phyloP scores from a whole-genome alignment of 108 stramenopile species.

The Nitzschia sp. region DNA sequence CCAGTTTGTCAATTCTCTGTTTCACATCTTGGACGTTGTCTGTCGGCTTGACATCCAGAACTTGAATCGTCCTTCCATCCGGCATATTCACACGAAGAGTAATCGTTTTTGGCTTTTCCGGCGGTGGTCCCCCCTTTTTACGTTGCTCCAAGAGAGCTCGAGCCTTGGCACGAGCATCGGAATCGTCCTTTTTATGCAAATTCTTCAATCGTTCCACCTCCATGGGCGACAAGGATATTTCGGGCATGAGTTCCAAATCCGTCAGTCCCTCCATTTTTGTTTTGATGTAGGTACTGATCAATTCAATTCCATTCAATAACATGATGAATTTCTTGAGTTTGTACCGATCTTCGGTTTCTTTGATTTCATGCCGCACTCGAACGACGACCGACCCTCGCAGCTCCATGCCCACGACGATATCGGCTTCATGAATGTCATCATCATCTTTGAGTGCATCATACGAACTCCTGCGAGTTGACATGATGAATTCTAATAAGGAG shows the following conservation, averaged over 20 bases:
- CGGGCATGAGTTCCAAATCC: background rate
- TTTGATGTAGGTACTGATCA: background rate
- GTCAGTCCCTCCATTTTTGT: background rate
- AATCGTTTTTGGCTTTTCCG: background rate
- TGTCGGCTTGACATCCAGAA: background rate
- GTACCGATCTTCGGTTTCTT: background rate
- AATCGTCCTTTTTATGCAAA: background rate
- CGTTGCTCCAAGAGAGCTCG: background rate
- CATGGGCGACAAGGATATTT: background rate
- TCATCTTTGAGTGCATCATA: background rate
- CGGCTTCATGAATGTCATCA: background rate
- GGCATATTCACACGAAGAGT: background rate
- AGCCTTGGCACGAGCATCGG: background rate
- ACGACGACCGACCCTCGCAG: background rate
- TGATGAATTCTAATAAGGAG: too few relatives aligned
- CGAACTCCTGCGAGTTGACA: too few relatives aligned
- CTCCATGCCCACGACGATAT: background rate
- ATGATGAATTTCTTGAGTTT: background rate
- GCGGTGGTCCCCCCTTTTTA: background rate
- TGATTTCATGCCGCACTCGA: background rate
- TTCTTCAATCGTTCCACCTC: background rate
- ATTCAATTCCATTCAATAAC: background rate
- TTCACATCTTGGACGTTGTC: slow-evolving; percentile 34
- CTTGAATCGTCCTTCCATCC: background rate
- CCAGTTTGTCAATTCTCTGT: background rate